phyloP scores from a whole-genome alignment of 805 yeast species.

The Yarrowia bubula region DNA sequence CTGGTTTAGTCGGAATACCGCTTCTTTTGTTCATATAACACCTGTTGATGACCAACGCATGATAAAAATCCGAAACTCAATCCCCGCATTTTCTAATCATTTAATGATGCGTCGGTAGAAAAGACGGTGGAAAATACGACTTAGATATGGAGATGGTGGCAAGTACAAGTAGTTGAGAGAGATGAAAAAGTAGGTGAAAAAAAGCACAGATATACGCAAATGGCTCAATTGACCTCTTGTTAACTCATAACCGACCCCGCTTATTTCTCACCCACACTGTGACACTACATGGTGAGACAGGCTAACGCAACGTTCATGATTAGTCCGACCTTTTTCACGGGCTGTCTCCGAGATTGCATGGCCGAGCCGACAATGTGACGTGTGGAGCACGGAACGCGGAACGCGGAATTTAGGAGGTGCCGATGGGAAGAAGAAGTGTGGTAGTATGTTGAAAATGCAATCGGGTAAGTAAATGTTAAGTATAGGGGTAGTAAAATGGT shows the following conservation, averaged over 20 bases:
- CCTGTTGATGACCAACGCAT: background rate
- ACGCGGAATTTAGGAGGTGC: too few relatives aligned
- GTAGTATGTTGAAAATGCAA: background rate
- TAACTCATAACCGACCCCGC: too few relatives aligned
- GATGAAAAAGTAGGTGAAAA: too few relatives aligned
- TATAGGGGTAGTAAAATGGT: too few relatives aligned
- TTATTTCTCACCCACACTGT: background rate
- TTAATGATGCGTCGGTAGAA: background rate
- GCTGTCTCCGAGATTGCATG: background rate
- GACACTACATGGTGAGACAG: background rate
- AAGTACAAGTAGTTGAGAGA: too few relatives aligned
- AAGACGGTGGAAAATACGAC: background rate
- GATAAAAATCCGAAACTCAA: constrained; percentile 11
- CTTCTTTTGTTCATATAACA: too few relatives aligned
- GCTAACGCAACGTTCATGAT: background rate
- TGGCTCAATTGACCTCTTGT: too few relatives aligned
- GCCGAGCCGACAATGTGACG: background rate
- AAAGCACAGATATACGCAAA: too few relatives aligned
- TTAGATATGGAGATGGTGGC: background rate
- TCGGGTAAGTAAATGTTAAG: too few relatives aligned
- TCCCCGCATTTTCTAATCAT: constrained; percentile 22
- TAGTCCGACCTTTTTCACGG: background rate
- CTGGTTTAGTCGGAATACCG: background rate
- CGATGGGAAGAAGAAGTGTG: background rate
- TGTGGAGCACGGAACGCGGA: too few relatives aligned